phyloP scores from a whole-genome alignment of 2,329 filamentous ascomycete species.

The Blastomyces emzantsi region DNA sequence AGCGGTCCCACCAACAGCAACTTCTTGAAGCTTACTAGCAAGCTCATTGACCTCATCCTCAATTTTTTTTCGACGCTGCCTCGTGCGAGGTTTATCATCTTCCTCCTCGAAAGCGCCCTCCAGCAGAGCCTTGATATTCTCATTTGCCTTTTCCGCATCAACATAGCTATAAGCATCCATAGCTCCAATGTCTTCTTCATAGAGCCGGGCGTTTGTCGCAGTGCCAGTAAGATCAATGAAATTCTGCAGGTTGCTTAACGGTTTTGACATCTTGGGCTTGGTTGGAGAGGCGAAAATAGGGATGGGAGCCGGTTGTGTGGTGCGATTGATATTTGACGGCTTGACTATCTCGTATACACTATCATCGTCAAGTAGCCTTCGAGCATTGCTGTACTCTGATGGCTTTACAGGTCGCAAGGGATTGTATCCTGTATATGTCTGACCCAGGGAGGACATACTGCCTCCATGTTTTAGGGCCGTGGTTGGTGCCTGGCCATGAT shows the following conservation, averaged over 20 bases:
- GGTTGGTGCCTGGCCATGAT: neutral
- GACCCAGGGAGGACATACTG: neutral
- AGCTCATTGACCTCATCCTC: conserved; percentile 35
- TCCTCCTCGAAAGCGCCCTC: conserved; percentile 45
- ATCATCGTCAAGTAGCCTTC: conserved; percentile 21
- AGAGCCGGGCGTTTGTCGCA: conserved; percentile 41
- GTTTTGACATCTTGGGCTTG: conserved; percentile 35
- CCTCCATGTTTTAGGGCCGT: neutral
- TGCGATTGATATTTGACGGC: conserved; percentile 42
- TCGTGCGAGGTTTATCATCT: conserved; percentile 34
- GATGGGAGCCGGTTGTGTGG: conserved; percentile 43
- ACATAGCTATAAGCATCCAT: conserved; percentile 46
- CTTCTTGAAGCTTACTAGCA: conserved; percentile 30
- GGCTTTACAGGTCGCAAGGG: conserved; percentile 8
- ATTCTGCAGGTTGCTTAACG: conserved; percentile 35
- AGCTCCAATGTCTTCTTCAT: conserved; percentile 44
- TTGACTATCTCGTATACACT: conserved; percentile 39
- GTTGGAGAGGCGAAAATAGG: conserved; percentile 44
- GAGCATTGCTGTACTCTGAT: conserved; percentile 24
- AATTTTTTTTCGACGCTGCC: conserved; percentile 34
- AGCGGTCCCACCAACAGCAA: neutral
- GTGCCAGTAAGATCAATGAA: conserved; percentile 45
- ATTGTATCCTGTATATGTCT: conserved; percentile 2
- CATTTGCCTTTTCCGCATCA: conserved; percentile 42
- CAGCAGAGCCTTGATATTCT: conserved; percentile 44